Evolutionary conservation across 805 yeast species (phyloP), one percentile per base, ranked within the genome.

Genomic region (Spathaspora arborariae): DNA sequence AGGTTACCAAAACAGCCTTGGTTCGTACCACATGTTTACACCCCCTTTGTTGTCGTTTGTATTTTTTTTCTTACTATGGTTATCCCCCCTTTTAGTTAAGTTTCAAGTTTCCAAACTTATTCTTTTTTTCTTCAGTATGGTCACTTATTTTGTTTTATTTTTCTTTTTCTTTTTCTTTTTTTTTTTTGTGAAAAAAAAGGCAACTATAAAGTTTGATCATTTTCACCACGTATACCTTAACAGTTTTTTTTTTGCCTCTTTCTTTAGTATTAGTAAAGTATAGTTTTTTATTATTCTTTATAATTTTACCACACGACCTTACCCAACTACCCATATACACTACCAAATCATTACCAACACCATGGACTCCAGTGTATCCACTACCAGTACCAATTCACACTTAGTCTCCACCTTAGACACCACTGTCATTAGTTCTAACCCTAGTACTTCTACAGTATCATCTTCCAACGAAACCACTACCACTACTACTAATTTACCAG

Each of bases 81-180:
- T 10, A 4, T 19, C n/a, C n/a, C n/a, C n/a, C n/a, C 6, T 20
- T 8, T 20, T 20, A 4, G 11, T 20, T 20, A 15, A 39, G 18
- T 39, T 39, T 21, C 20, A 20, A 9, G 11, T 39, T 39, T 13
- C 27, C 8, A 22, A 20, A 20, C 20, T 39, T 39, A 4, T 39
- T 39, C 20, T 21, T 39, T 20, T 20, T 21, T 13, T 20, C 20
- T 21, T 21, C 10, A 9, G n/a, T 37, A 9, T 39, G 39, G 19
- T 39, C 41, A 15, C 24, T 18, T 6, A 4, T 37, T 37, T 20
- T n/a, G n/a, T n/a, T n/a, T n/a, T n/a, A n/a, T n/a, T n/a, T n/a
- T n/a, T n/a, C 20, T 39, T 20, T 20, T 38, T 38, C 20, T 37
- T 37, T 37, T 37, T 8, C n/a, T 39, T 39, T 20, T 20, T 38